These are phyloP conservation scores for Tuctoria greenei DNA, from an alignment of 176 grass and related monocot genomes.

Conservation along the genomic window DNA sequence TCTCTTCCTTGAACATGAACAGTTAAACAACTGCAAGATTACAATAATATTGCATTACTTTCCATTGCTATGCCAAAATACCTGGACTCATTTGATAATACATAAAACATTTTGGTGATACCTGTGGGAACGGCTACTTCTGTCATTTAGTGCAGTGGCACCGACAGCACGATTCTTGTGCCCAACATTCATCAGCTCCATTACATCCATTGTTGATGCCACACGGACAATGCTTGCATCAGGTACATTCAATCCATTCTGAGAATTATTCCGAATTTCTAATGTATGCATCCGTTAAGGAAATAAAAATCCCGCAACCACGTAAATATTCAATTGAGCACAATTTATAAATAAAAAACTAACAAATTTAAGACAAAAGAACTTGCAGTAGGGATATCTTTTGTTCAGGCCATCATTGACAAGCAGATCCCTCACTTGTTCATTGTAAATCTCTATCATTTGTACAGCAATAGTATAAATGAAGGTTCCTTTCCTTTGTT, in stretches of 20 bases:
- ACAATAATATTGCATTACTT: slow-evolving; percentile 37
- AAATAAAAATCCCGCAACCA: slow-evolving; percentile 21
- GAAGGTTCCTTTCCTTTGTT: slow-evolving; percentile 83
- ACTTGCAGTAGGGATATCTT: slow-evolving; percentile 80
- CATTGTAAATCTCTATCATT: slow-evolving; percentile 99
- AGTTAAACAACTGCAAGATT: slow-evolving; percentile 82
- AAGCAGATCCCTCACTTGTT: slow-evolving; percentile 98
- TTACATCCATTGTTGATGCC: slow-evolving; percentile 74
- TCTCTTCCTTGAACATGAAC: slow-evolving; percentile 99
- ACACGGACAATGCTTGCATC: slow-evolving; percentile 85
- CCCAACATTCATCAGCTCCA: slow-evolving; percentile 92
- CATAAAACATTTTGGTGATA: slow-evolving; percentile 19
- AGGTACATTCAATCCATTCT: slow-evolving; percentile 94
- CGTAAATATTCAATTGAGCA: slow-evolving; percentile 22
- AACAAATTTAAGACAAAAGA: slow-evolving; percentile 24
- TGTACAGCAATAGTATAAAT: slow-evolving; percentile 92
- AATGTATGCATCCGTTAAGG: slow-evolving; percentile 77
- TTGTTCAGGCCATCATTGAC: slow-evolving; percentile 80
- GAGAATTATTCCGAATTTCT: slow-evolving; percentile 93
- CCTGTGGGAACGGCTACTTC: slow-evolving; percentile 99
- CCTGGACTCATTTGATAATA: slow-evolving; percentile 14
- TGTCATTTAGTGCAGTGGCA: slow-evolving; percentile 90
- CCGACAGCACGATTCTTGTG: slow-evolving; percentile 89
- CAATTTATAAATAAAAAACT: slow-evolving; percentile 24
- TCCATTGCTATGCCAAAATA: slow-evolving; percentile 22